Conservation (phyloP, 78 protist genomes). For the Dictyostelium citrinum region DNA sequence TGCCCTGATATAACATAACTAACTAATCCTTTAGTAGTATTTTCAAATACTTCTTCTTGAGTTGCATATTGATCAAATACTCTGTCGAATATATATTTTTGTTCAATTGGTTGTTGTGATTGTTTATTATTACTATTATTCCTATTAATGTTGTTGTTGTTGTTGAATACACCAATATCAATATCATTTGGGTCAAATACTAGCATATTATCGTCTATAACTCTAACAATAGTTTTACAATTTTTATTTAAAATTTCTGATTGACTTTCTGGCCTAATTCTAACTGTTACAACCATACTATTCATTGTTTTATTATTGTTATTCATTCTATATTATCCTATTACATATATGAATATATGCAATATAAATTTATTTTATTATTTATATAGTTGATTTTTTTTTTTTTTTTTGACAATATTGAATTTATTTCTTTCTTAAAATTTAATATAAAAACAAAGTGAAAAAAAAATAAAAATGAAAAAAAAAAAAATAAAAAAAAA, state of each 20-base stretch:
- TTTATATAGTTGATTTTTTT: no score
- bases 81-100: slow-evolving; percentile 59
- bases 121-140: not conserved
- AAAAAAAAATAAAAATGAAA: no score
- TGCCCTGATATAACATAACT: slow-evolving; percentile 82
- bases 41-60: slow-evolving; percentile 73
- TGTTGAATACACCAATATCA: not conserved
- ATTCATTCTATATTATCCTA: not conserved
- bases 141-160: not conserved
- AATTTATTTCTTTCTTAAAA: no score
- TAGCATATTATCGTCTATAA: slow-evolving; percentile 58
- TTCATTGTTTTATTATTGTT: not conserved
- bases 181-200: slow-evolving; percentile 48
- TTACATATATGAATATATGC: not conserved
- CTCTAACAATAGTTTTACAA: slow-evolving; percentile 10
- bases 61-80: slow-evolving; percentile 70
- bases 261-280: slow-evolving; percentile 63
- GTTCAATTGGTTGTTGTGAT: slow-evolving; percentile 17
- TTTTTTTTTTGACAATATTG: no score
- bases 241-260: slow-evolving; percentile 25
- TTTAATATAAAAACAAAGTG: no score
- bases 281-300: not conserved
- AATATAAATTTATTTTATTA: not conserved
- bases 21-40: slow-evolving; percentile 60
- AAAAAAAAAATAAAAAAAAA: no score